Base-by-base conservation (phyloP, 805 yeast species). In the Scheffersomyces stipitis region DNA sequence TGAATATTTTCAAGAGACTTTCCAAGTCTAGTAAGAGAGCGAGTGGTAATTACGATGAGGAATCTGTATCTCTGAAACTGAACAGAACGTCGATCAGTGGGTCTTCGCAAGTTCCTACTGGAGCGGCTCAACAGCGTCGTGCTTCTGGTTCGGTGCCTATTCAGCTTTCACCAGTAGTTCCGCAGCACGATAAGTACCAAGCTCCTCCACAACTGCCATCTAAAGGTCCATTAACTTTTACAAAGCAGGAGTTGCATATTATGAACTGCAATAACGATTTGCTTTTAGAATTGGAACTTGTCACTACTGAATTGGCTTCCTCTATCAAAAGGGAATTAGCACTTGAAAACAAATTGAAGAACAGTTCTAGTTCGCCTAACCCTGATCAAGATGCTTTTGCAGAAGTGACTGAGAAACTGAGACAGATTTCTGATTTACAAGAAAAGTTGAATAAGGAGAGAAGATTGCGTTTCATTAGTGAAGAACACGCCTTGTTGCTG, bases 251-350 rank as follows among this genome's bases (percentile, higher is more conserved):
- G 46, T 54, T 81, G 36, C 80, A 81, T 1, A 64, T 83, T 5
- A 67, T 84, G 64, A 75, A 69, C 24, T 78, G 83, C 36, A 83
- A 80, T 43, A 70, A 70, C 33, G 75, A 72, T 17, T 57, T 85
- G 27, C 66, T 83, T 48, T 71, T 74, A 37, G 91, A 85, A 51
- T 59, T 86, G 28, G 83, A 81, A 41, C 51, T 83, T 16, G 81
- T 86, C 1, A 81, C 90, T 1, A 74, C 76, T 17, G 95, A 85
- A 50, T 65, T 86, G 33, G 90, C 89, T 0, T 77, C 77, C 16
- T 80, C 90, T 0, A 82, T 85, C 31, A 74, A 77, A 36, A 64
- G 93, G 28, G 95, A 86, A 54, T 65, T 83, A n/a, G 55, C 66
- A 14, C 53, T 85, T 30, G 89, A 82, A 49, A 63, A 64, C 33